phyloP scores from a whole-genome alignment of 2,329 filamentous ascomycete genomes.

The Knufia fluminis region DNA sequence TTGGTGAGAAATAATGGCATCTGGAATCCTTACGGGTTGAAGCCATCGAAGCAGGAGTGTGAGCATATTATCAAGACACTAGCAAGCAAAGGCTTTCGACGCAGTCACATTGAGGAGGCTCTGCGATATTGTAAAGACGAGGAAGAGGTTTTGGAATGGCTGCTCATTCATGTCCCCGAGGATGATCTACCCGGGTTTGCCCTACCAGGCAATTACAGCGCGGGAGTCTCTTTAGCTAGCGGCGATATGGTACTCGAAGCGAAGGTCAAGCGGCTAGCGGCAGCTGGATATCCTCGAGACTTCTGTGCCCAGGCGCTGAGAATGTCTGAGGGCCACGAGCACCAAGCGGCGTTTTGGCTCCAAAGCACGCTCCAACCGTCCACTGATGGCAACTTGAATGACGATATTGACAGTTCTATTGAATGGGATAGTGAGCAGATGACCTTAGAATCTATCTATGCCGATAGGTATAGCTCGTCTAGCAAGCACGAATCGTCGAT shows the following conservation, averaged over 20 bases:
- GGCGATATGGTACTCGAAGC: constrained; percentile 73
- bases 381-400: constrained; percentile 7
- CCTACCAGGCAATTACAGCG: constrained; percentile 81
- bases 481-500: constrained; percentile 61
- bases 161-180: constrained; percentile 92
- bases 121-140: constrained; percentile 78
- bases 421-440: constrained; percentile 81
- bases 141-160: constrained; percentile 90
- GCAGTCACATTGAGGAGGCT: constrained; percentile 81
- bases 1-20: constrained; percentile 67
- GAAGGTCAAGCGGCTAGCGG: constrained; percentile 69
- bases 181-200: constrained; percentile 93
- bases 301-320: constrained; percentile 72
- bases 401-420: constrained; percentile 28
- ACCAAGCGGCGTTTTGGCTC: constrained; percentile 65
- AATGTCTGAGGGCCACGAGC: constrained; percentile 61
- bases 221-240: constrained; percentile 77
- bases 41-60: constrained; percentile 51
- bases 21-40: constrained; percentile 76
- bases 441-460: constrained; percentile 78
- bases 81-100: constrained; percentile 71
- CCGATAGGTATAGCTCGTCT: constrained; percentile 56
- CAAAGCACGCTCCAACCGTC: constrained; percentile 52
- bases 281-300: constrained; percentile 76
- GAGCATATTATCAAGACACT: constrained; percentile 62